Evolutionary conservation across 345 rosid genomes (phyloP).

Genomic region (Brassica incana): DNA sequence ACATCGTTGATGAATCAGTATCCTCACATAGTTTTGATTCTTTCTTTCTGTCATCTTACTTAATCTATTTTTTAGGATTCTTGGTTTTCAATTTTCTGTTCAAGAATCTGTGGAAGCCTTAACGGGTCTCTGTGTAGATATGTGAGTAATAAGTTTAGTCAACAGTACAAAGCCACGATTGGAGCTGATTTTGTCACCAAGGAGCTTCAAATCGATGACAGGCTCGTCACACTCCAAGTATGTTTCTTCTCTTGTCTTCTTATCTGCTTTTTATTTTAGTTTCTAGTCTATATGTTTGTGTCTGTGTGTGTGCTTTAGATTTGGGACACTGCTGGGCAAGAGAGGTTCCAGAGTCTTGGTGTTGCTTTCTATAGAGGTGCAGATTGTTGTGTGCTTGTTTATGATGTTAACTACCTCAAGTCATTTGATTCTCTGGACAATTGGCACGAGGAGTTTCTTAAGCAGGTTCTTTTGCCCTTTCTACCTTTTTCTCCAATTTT

Average conservation of each 20-base stretch:
- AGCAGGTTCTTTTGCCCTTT: constrained; percentile 46
- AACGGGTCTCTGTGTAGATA: constrained; percentile 32
- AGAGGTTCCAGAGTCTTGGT: constrained; percentile 88
- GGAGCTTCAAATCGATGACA: constrained; percentile 82
- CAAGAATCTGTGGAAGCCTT: constrained; percentile 9
- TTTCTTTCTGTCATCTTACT: not conserved
- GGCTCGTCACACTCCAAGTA: constrained; percentile 82
- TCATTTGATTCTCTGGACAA: constrained; percentile 83
- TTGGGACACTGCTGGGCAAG: constrained; percentile 97
- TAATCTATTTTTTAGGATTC: constrained; percentile 4
- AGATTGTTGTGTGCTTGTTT: constrained; percentile 86
- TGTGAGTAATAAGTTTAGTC: constrained; percentile 79
- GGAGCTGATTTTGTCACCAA: constrained; percentile 92
- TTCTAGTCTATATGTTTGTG: not conserved
- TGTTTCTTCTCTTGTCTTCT: constrained; percentile 13
- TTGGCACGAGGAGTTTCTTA: constrained; percentile 89
- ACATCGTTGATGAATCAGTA: constrained; percentile 99
- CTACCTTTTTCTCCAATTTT: not conserved
- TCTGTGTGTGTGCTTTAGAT: constrained; percentile 41
- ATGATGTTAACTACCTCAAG: constrained; percentile 73
- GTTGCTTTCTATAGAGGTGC: constrained; percentile 92
- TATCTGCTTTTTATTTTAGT: not conserved
- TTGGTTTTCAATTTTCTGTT: not conserved
- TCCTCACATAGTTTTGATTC: constrained; percentile 44
- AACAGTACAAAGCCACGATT: constrained; percentile 88